A percentile compares a stretch with the other conserved stretches of the same genome.
Evolutionary conservation across 140 eudicot genomes (phyloP).

Genomic region (Oenanthe javanica): DNA sequence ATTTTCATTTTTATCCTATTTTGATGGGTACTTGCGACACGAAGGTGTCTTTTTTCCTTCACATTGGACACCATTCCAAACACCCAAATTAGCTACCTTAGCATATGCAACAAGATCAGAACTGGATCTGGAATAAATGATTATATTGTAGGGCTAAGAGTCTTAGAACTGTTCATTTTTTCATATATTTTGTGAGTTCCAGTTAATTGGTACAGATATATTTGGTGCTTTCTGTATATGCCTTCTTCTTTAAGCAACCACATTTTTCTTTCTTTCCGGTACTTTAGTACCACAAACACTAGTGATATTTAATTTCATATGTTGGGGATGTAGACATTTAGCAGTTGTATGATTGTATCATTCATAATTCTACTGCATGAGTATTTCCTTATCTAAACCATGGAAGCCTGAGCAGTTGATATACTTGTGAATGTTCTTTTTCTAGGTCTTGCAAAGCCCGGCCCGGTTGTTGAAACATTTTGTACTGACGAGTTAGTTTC

Average conservation of each 20-base stretch:
- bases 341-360: not conserved
- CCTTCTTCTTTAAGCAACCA: not conserved
- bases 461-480: constrained; percentile 98
- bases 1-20: not conserved
- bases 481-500: constrained; percentile 80
- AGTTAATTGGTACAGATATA: not conserved
- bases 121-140: not conserved
- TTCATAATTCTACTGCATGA: not conserved
- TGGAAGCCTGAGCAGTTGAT: not conserved
- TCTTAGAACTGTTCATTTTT: not conserved
- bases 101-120: not conserved
- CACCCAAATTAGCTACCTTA: not conserved
- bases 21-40: not conserved
- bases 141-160: not conserved
- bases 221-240: not conserved
- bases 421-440: not conserved
- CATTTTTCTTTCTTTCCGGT: not conserved
- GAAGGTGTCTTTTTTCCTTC: not conserved
- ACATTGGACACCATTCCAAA: not conserved
- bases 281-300: not conserved
- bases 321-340: not conserved
- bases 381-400: not conserved
- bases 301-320: not conserved
- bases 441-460: constrained; percentile 96
- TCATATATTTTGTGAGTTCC: not conserved